phyloP scores from a whole-genome alignment of 2,329 filamentous ascomycete species.

The Claviceps sorghi region DNA sequence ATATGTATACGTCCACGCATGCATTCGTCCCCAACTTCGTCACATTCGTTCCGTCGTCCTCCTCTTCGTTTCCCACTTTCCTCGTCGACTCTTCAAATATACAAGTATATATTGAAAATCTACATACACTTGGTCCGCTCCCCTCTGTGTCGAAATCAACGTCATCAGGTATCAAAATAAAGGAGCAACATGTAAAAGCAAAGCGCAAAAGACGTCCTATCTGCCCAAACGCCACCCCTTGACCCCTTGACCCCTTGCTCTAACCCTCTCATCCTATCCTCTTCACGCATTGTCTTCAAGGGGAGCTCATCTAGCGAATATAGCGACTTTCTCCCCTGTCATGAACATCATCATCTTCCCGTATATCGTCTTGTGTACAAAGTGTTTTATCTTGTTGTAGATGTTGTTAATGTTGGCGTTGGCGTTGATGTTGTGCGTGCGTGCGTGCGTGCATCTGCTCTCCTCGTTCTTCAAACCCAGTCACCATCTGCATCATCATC shows the following conservation, averaged over 20 bases:
- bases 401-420: too few relatives aligned
- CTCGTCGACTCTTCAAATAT: background rate
- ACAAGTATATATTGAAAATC: background rate
- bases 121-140: background rate
- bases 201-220: background rate
- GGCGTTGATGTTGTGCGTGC: too few relatives aligned
- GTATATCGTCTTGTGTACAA: background rate
- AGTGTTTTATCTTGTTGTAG: background rate
- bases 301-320: background rate
- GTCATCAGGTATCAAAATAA: background rate
- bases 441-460: too few relatives aligned
- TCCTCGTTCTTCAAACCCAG: constrained; percentile 16
- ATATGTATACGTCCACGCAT: too few relatives aligned
- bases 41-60: background rate
- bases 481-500: constrained; percentile 23
- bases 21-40: background rate
- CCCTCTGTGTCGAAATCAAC: background rate
- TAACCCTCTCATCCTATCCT: background rate
- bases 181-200: background rate
- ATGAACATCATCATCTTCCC: background rate
- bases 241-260: background rate
- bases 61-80: background rate
- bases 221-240: background rate
- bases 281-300: background rate
- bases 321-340: background rate